Evolutionary conservation across 768 basidiomycete genomes (phyloP).

Genomic region (Royoungia palumana): DNA sequence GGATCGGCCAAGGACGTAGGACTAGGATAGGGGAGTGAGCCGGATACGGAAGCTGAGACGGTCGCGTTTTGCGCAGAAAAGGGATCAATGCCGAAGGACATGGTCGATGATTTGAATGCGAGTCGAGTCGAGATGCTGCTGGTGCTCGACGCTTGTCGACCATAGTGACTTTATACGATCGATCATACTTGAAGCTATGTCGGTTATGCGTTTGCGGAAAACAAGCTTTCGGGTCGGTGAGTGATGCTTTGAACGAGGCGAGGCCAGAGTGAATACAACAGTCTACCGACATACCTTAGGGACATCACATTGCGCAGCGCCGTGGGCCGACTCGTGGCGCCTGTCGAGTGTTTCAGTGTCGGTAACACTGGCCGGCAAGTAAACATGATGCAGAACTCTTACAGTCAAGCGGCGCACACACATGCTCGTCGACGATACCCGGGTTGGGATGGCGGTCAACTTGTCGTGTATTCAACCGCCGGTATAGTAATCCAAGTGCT

Average conservation of each 20-base stretch:
- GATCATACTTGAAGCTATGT: constrained; percentile 17
- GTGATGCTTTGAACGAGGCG: background rate
- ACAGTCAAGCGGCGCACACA: no score
- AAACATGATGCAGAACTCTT: no score
- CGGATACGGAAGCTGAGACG: constrained; percentile 52
- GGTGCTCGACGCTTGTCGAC: no score
- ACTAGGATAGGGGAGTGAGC: constrained; percentile 56
- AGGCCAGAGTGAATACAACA: background rate
- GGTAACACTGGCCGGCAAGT: no score
- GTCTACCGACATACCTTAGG: background rate
- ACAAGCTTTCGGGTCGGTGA: background rate
- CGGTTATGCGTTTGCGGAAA: background rate
- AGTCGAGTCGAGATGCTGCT: no score
- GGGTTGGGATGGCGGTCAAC: no score
- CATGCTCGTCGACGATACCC: no score
- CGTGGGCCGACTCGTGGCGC: no score
- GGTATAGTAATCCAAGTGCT: background rate
- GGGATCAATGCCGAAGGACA: constrained; percentile 27
- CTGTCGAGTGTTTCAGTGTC: no score
- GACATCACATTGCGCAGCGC: no score
- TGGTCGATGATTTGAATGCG: background rate
- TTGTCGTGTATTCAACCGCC: no score
- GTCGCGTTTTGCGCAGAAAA: constrained; percentile 28
- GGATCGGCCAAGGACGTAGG: constrained; percentile 22
- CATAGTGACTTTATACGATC: constrained; percentile 10